Percentiles rank a stretch among this genome's conserved stretches.
These are phyloP conservation scores for Crotalaria pallida DNA, from an alignment of 306 rosid genomes.

Conservation along the genomic window DNA sequence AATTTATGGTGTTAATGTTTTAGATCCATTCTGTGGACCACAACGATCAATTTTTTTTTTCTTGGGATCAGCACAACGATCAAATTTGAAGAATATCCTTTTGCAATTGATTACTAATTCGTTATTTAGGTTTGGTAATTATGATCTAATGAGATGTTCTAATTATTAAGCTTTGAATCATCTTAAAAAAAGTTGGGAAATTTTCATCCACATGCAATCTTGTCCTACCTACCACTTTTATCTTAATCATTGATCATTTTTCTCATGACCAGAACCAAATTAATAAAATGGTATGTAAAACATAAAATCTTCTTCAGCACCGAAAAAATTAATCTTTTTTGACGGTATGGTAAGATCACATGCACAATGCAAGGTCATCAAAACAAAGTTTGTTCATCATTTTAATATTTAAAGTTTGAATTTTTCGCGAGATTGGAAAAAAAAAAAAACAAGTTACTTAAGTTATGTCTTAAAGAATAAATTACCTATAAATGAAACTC, in stretches of 20 bases:
- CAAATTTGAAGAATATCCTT: not conserved
- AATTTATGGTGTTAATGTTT: not conserved
- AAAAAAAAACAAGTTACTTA: not conserved
- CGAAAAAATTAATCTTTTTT: too few species aligned
- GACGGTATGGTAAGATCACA: not conserved
- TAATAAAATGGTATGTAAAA: not conserved
- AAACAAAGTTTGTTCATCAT: not conserved
- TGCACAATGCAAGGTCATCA: not conserved
- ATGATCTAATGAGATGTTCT: not conserved
- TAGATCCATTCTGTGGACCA: not conserved
- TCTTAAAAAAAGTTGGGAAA: not conserved
- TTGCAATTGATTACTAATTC: not conserved
- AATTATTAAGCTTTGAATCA: constrained; percentile 1
- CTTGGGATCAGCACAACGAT: too few species aligned
- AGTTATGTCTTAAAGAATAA: not conserved
- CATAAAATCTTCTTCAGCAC: not conserved
- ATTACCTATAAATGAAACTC: not conserved
- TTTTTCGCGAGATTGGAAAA: not conserved
- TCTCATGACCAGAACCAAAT: not conserved
- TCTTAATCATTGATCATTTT: constrained; percentile 9
- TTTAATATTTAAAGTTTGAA: not conserved
- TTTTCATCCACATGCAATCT: not conserved
- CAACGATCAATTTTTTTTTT: not conserved
- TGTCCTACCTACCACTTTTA: not conserved
- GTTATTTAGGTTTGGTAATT: constrained; percentile 4